Percentiles rank a stretch among this genome's conserved stretches.
Conservation (phyloP, 768 basidiomycete species). For the Kwoniella pini region DNA sequence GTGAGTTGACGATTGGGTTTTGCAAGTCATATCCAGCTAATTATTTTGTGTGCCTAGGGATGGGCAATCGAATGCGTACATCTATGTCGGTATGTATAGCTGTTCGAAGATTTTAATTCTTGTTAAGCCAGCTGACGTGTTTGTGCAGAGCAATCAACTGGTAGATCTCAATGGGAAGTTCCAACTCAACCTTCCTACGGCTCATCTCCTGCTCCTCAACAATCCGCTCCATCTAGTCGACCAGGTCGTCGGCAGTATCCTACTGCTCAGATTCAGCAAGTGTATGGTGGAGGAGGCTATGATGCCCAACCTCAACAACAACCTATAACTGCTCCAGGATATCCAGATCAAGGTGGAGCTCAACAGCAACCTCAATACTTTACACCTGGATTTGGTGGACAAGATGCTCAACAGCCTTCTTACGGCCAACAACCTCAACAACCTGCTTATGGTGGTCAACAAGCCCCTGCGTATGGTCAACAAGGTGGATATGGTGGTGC, state of each 20-base stretch:
- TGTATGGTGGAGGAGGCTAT: constrained; percentile 59
- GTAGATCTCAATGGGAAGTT: constrained; percentile 83
- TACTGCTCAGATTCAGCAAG: constrained; percentile 74
- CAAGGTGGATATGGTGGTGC: constrained; percentile 1
- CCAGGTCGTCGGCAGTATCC: constrained; percentile 87
- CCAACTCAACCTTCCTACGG: constrained; percentile 59
- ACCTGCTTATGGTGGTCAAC: constrained; percentile 28
- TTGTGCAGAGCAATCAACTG: constrained; percentile 68
- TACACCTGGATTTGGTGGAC: constrained; percentile 42
- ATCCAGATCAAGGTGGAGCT: constrained; percentile 17
- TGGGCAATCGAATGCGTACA: constrained; percentile 71
- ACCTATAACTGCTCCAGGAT: constrained; percentile 13
- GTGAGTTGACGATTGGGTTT: constrained; percentile 57
- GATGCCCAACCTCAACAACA: constrained; percentile 58
- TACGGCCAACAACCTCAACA: constrained; percentile 40
- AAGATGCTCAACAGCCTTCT: constrained; percentile 29
- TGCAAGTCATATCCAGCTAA: constrained; percentile 1
- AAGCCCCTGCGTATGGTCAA: constrained; percentile 56
- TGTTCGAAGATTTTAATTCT: not conserved
- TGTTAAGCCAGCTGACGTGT: not conserved
- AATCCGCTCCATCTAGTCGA: constrained; percentile 57
- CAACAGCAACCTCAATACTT: constrained; percentile 41
- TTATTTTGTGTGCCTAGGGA: constrained; percentile 66
- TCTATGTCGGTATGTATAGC: constrained; percentile 76
- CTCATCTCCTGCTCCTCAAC: constrained; percentile 37